Evolutionary conservation across 768 basidiomycete genomes (phyloP).

Genomic region (Boletus edulis): DNA sequence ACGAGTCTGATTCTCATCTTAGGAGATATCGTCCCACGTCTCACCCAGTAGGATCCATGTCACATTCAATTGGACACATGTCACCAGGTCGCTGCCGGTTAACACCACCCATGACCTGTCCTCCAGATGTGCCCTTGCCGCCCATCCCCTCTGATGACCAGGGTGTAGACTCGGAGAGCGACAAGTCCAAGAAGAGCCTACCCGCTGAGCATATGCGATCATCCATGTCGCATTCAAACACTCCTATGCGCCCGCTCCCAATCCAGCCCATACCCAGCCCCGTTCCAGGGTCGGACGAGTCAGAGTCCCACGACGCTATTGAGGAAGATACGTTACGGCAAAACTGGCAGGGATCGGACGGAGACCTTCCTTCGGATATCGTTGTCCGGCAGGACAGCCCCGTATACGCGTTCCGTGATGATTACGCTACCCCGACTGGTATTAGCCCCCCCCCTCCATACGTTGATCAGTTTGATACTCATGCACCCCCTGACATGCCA

Average conservation of each 20-base stretch:
- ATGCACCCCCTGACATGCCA: slow-evolving; percentile 6
- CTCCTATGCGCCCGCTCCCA: slow-evolving; percentile 14
- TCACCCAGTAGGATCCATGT: background rate
- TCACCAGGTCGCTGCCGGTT: slow-evolving; percentile 7
- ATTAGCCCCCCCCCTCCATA: slow-evolving; percentile 20
- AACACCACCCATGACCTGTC: slow-evolving; percentile 8
- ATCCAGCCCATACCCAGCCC: slow-evolving; percentile 19
- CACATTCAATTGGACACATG: background rate
- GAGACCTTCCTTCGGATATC: slow-evolving; percentile 1
- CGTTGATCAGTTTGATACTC: slow-evolving; percentile 2
- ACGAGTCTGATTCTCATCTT: slow-evolving; percentile 2
- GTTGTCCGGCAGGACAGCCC: slow-evolving; percentile 25
- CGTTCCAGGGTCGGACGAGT: slow-evolving; percentile 10
- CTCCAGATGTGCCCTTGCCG: slow-evolving; percentile 22
- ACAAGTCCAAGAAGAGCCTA: background rate
- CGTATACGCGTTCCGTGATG: slow-evolving; percentile 3
- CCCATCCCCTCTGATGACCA: slow-evolving; percentile 18
- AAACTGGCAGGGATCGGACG: slow-evolving; percentile 1
- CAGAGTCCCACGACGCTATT: background rate
- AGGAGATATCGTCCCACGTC: slow-evolving; percentile 2
- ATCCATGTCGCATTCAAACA: background rate
- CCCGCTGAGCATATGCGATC: background rate
- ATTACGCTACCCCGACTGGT: slow-evolving; percentile 1
- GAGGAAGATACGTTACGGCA: background rate
- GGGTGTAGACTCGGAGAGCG: background rate